Conservation (phyloP, 78 protist genomes). For the Dictyostelium brefeldianum region DNA sequence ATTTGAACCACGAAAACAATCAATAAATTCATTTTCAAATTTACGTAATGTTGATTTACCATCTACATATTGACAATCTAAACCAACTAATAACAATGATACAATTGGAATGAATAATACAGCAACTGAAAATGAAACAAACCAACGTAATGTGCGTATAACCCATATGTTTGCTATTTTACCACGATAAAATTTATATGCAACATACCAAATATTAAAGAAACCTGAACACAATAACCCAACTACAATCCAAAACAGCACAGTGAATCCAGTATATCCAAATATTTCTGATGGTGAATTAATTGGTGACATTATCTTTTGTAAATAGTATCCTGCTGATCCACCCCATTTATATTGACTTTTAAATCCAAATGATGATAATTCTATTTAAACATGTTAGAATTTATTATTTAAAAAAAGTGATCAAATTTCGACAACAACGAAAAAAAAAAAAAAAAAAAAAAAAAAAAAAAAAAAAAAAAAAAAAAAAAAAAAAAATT, state of each 20-base stretch:
- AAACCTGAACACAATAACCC: constrained; percentile 36
- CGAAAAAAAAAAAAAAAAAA: neutral
- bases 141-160: constrained; percentile 65
- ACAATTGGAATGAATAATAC: constrained; percentile 59
- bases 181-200: constrained; percentile 56
- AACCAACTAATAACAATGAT: constrained; percentile 45
- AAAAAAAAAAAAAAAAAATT: neutral
- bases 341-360: constrained; percentile 63
- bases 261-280: constrained; percentile 2
- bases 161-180: constrained; percentile 62
- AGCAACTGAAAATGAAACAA: constrained; percentile 40
- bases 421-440: too few species aligned
- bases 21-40: constrained; percentile 15
- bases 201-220: constrained; percentile 59
- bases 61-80: neutral
- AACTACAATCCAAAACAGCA: constrained; percentile 39
- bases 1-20: constrained; percentile 39
- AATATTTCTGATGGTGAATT: constrained; percentile 47
- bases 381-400: constrained; percentile 8
- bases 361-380: constrained; percentile 74
- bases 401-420: neutral
- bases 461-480: neutral
- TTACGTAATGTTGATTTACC: neutral
- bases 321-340: constrained; percentile 41
- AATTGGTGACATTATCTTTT: constrained; percentile 51